These are phyloP conservation scores for Penicillium brasilianum DNA, from an alignment of 2,329 filamentous ascomycete genomes.

Conservation along the genomic window DNA sequence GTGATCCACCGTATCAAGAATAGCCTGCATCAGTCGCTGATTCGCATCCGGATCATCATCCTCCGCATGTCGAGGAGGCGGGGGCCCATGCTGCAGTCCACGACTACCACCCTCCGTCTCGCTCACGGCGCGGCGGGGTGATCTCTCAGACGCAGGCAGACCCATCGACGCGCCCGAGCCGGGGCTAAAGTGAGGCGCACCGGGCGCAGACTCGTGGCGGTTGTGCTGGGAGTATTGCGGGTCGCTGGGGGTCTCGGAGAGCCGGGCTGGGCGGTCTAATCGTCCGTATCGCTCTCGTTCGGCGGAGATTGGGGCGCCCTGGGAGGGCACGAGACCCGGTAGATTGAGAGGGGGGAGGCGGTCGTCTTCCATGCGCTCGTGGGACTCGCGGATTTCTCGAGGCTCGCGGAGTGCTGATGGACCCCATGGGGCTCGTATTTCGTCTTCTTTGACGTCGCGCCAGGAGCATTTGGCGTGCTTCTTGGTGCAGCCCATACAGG, in stretches of 20 bases:
- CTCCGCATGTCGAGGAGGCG: constrained; percentile 30
- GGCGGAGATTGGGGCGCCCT: constrained; percentile 12
- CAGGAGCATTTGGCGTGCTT: constrained; percentile 89
- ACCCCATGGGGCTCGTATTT: constrained; percentile 52
- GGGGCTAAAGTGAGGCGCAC: constrained; percentile 29
- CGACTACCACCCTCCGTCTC: constrained; percentile 39
- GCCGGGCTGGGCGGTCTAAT: constrained; percentile 7
- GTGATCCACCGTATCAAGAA: constrained; percentile 49
- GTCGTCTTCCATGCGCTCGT: constrained; percentile 14
- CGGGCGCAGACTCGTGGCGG: constrained; percentile 34
- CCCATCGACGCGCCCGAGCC: constrained; percentile 30
- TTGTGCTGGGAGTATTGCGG: constrained; percentile 16
- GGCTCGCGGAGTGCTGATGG: constrained; percentile 1
- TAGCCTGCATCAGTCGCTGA: constrained; percentile 49
- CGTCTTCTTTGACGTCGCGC: constrained; percentile 78
- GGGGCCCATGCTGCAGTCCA: constrained; percentile 20
- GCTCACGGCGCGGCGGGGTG: constrained; percentile 45
- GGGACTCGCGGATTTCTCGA: constrained; percentile 3
- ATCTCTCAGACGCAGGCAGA: constrained; percentile 27
- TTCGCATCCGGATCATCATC: constrained; percentile 48
- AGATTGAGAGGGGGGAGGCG: constrained; percentile 12
- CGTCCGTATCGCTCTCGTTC: constrained; percentile 19
- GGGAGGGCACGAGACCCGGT: constrained; percentile 11
- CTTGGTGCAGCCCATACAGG: constrained; percentile 84
- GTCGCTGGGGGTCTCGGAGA: constrained; percentile 6